Evolutionary conservation across 805 yeast genomes (phyloP).

Genomic region (Candida yuanshanica): DNA sequence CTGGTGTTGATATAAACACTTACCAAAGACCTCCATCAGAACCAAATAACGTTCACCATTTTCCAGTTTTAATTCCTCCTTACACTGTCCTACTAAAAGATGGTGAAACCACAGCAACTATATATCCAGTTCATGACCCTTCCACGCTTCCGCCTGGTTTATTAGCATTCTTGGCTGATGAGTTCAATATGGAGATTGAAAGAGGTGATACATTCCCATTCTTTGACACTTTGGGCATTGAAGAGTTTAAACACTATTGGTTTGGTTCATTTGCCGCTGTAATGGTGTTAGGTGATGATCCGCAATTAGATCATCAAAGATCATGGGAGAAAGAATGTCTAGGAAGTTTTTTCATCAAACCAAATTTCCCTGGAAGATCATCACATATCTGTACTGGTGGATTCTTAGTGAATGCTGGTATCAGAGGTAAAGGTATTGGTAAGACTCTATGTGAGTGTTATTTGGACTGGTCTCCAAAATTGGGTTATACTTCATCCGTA

Average conservation of each 20-base stretch:
- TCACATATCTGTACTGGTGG: conserved; percentile 90
- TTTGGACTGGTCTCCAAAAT: conserved; percentile 83
- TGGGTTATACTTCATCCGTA: conserved; percentile 81
- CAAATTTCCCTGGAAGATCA: conserved; percentile 89
- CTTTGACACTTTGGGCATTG: conserved; percentile 70
- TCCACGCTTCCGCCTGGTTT: conserved; percentile 72
- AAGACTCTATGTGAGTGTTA: conserved; percentile 77
- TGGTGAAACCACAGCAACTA: conserved; percentile 88
- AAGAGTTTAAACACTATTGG: conserved; percentile 82
- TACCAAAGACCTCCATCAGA: background rate
- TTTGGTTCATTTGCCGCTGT: conserved; percentile 80
- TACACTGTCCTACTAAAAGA: conserved; percentile 78
- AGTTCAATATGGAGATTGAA: conserved; percentile 87
- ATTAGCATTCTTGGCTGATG: conserved; percentile 79
- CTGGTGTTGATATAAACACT: background rate
- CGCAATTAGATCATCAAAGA: conserved; percentile 41
- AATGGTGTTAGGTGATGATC: conserved; percentile 72
- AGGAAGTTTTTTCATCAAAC: conserved; percentile 80
- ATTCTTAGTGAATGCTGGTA: conserved; percentile 87
- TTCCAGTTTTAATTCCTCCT: conserved; percentile 37
- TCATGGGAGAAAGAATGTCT: conserved; percentile 93
- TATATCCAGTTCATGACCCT: conserved; percentile 72
- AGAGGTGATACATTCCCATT: conserved; percentile 86
- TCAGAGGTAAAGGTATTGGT: conserved; percentile 89
- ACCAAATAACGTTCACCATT: conserved; percentile 13